A percentile compares a stretch with the other conserved stretches of the same genome.
phyloP scores from a whole-genome alignment of 73 alveolate genomes.

The Durusdinium trenchii region DNA sequence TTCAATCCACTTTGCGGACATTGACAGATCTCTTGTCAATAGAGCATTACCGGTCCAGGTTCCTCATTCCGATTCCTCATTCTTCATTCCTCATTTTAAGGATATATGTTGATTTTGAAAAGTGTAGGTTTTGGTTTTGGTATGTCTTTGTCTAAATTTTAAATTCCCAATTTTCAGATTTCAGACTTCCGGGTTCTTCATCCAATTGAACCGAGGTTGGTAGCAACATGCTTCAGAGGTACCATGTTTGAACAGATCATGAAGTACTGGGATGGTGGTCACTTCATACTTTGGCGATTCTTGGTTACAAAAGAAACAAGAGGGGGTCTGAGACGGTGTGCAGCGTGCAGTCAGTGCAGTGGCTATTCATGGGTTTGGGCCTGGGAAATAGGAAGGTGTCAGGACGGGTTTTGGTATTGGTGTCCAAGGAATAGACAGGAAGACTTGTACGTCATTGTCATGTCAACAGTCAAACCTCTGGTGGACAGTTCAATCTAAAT shows the following conservation, averaged over 20 bases:
- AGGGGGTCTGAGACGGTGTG: too few species aligned
- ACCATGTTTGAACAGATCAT: conserved; percentile 5
- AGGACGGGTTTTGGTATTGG: too few species aligned
- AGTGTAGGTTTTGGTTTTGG: background rate
- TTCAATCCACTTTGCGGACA: background rate
- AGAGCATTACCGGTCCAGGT: background rate
- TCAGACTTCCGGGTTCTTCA: too few species aligned
- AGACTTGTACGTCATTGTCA: background rate
- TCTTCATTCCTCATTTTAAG: too few species aligned
- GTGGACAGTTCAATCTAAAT: too few species aligned
- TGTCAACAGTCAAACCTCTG: background rate
- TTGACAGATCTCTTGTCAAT: background rate
- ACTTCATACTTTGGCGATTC: conserved; percentile 40
- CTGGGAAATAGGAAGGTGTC: too few species aligned
- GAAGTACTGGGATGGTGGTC: conserved; percentile 31
- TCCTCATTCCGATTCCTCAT: too few species aligned
- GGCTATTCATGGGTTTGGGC: too few species aligned
- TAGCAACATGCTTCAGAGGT: background rate
- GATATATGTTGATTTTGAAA: background rate
- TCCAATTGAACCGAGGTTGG: background rate
- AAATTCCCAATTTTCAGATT: background rate
- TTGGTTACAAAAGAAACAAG: background rate
- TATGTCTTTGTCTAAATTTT: background rate
- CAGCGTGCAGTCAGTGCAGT: too few species aligned
- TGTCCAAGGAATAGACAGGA: too few species aligned